These are phyloP conservation scores for Colletotrichum theobromicola DNA, from an alignment of 2,329 filamentous ascomycete species.

Conservation along the genomic window DNA sequence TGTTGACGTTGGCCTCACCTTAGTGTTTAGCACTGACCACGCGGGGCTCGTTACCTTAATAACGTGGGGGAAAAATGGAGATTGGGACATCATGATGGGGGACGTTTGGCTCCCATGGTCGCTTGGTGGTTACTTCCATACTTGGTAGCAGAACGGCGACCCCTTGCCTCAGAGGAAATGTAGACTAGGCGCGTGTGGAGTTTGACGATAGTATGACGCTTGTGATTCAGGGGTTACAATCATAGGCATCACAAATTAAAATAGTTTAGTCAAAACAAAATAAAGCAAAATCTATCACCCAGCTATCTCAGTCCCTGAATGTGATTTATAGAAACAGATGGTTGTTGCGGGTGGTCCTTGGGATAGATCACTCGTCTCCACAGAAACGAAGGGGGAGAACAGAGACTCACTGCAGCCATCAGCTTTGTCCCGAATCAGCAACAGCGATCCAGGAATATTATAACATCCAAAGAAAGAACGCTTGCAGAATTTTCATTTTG, in stretches of 20 bases:
- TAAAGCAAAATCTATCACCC: not conserved
- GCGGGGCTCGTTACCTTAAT: no score
- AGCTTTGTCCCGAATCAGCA: not conserved
- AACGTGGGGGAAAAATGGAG: no score
- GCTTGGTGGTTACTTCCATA: no score
- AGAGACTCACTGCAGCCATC: not conserved
- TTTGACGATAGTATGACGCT: not conserved
- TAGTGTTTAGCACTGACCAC: no score
- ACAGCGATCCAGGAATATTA: not conserved
- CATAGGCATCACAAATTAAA: accelerated
- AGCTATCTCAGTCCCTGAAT: not conserved
- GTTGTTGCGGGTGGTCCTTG: not conserved
- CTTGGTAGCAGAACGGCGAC: no score
- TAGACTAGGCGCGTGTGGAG: not conserved
- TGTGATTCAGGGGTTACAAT: not conserved
- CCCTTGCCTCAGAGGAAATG: no score
- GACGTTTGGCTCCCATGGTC: no score
- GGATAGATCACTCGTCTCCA: not conserved
- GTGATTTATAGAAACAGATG: not conserved
- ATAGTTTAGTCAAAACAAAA: accelerated
- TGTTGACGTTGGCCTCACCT: no score
- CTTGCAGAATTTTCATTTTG: not conserved
- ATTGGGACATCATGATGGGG: no score
- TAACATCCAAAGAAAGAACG: not conserved
- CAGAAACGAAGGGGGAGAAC: not conserved